Percentiles rank a stretch among this genome's conserved stretches.
Conservation (phyloP, 2,329 filamentous ascomycete species). For the Alternaria alternata region DNA sequence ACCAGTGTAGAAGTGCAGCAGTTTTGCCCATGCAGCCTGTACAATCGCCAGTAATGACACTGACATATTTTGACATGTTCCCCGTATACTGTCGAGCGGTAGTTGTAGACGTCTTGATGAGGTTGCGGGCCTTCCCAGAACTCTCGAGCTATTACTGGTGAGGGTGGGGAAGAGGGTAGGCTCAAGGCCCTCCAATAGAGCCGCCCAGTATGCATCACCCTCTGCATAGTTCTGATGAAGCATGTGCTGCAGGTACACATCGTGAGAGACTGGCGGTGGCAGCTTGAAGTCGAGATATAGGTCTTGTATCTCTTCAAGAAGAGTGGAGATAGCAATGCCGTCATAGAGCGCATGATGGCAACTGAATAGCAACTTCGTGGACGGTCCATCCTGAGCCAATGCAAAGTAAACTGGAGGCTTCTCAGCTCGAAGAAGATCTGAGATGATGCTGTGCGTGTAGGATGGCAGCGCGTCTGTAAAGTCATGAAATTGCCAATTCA, state of each 20-base stretch:
- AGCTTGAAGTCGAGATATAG: conserved; percentile 61
- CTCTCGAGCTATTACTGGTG: conserved; percentile 19
- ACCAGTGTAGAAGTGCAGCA: conserved; percentile 66
- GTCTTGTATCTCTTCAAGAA: conserved; percentile 75
- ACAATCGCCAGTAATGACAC: conserved; percentile 68
- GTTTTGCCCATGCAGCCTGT: conserved; percentile 76
- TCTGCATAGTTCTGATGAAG: conserved; percentile 57
- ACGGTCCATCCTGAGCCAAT: conserved; percentile 23
- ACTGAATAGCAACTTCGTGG: conserved; percentile 55
- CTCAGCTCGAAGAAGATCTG: conserved; percentile 55
- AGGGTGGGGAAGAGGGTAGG: conserved; percentile 54
- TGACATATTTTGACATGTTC: conserved; percentile 35
- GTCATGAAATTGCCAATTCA: conserved; percentile 51
- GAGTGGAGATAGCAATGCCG: conserved; percentile 74
- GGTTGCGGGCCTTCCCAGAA: neutral
- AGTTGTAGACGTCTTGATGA: conserved; percentile 41
- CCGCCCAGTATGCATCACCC: conserved; percentile 72
- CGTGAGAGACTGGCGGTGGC: conserved; percentile 63
- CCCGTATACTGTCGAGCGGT: conserved; percentile 30
- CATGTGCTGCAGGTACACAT: conserved; percentile 69
- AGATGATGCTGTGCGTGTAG: conserved; percentile 56
- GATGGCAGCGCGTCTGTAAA: conserved; percentile 40
- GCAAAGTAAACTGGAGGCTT: conserved; percentile 51
- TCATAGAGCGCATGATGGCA: conserved; percentile 90
- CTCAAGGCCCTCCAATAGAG: conserved; percentile 62